Percentiles rank a stretch among this genome's conserved stretches.
Evolutionary conservation across 352 stramenopile species (phyloP).

Genomic region (Phytophthora hibernalis): DNA sequence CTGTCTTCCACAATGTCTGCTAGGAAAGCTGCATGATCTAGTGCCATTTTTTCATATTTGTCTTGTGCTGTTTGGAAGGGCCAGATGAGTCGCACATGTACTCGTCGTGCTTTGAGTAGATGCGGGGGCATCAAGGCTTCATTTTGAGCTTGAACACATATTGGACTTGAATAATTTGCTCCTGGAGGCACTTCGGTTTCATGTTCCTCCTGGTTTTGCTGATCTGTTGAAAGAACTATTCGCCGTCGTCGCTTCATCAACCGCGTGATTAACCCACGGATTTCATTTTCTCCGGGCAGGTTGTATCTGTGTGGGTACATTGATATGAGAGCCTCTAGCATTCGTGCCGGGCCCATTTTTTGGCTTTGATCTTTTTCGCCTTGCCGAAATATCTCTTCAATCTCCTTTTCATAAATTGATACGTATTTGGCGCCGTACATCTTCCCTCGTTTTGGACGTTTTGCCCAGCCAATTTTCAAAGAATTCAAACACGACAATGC

Average conservation of each 20-base stretch:
- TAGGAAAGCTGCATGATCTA: neutral
- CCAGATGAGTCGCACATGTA: too few species aligned
- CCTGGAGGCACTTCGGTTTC: too few species aligned
- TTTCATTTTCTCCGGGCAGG: constrained; percentile 7
- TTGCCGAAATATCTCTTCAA: constrained; percentile 10
- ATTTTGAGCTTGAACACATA: too few species aligned
- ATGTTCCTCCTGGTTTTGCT: too few species aligned
- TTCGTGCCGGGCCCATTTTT: constrained; percentile 7
- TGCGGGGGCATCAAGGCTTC: too few species aligned
- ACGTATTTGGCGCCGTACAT: constrained; percentile 5
- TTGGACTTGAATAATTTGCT: neutral
- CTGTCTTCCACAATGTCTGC: neutral
- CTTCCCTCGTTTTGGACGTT: constrained; percentile 2
- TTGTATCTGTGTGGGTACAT: constrained; percentile 6
- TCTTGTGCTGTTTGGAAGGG: too few species aligned
- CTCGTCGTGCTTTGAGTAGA: neutral
- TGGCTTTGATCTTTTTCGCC: constrained; percentile 7
- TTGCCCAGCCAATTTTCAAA: constrained; percentile 15
- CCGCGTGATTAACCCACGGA: neutral
- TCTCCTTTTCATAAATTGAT: neutral
- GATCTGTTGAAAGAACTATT: too few species aligned
- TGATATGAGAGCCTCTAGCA: neutral
- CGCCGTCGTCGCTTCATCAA: constrained; percentile 5
- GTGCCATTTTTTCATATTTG: neutral
- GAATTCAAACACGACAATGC: too few species aligned